These are phyloP conservation scores for Fusarium palustre DNA, from an alignment of 2,329 filamentous ascomycete species.

Conservation along the genomic window DNA sequence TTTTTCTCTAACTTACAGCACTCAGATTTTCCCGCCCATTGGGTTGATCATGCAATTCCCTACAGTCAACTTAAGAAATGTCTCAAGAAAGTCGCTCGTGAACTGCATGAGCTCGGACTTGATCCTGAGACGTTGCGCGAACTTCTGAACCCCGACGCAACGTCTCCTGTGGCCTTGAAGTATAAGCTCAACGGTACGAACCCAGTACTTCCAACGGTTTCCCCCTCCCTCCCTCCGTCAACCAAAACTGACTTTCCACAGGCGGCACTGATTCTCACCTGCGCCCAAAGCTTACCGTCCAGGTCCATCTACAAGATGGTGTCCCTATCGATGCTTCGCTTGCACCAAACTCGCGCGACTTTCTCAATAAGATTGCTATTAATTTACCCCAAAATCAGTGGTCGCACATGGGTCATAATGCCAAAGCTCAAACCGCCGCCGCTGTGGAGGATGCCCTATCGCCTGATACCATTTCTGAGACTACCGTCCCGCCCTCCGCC, in stretches of 20 bases:
- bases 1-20: constrained; percentile 8
- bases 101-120: constrained; percentile 78
- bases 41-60: constrained; percentile 80
- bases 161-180: constrained; percentile 60
- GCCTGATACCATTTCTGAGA: constrained; percentile 5
- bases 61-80: constrained; percentile 90
- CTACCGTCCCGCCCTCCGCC: not conserved
- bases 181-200: constrained; percentile 66
- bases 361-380: constrained; percentile 70
- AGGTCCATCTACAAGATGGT: constrained; percentile 74
- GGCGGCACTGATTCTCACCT: constrained; percentile 61
- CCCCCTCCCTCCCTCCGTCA: not conserved
- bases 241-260: constrained; percentile 37
- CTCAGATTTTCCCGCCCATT: constrained; percentile 76
- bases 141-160: constrained; percentile 66
- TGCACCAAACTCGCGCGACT: constrained; percentile 71
- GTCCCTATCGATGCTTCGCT: constrained; percentile 75
- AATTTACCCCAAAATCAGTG: constrained; percentile 49
- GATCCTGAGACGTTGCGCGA: constrained; percentile 76
- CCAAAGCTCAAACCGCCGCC: constrained; percentile 18
- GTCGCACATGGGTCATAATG: constrained; percentile 4
- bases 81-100: constrained; percentile 80
- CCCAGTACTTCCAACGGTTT: constrained; percentile 23
- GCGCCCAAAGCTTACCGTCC: constrained; percentile 76
- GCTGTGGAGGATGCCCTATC: not conserved